Conservation (phyloP, 169 alveolate genomes). For the Eimeria praecox region DNA sequence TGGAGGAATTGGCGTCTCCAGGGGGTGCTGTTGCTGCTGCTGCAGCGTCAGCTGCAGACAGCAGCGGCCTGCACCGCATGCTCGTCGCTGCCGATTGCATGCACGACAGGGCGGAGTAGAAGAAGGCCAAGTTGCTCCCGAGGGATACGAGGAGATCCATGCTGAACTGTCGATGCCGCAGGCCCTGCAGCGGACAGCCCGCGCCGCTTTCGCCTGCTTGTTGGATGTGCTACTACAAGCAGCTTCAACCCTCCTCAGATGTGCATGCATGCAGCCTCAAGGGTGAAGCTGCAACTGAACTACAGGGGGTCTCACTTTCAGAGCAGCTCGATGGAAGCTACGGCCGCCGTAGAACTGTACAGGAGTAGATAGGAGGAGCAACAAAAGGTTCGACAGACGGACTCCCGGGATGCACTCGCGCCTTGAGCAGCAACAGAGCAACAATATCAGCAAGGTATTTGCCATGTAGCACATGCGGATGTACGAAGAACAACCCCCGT, state of each 20-base stretch:
- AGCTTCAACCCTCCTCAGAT: neutral
- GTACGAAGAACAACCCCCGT: neutral
- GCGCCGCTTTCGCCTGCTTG: neutral
- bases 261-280: neutral
- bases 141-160: conserved; percentile 78
- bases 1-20: neutral
- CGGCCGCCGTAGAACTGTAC: conserved; percentile 77
- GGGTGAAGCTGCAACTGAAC: neutral
- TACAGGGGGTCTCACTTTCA: conserved; percentile 2
- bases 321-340: conserved; percentile 44
- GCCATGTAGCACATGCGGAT: neutral
- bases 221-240: neutral
- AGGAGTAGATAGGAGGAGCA: conserved; percentile 69
- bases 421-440: neutral
- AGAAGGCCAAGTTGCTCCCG: conserved; percentile 62
- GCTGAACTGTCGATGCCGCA: conserved; percentile 44
- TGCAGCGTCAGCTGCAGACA: conserved; percentile 23
- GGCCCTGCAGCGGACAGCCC: conserved; percentile 61
- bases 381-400: conserved; percentile 34
- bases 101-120: conserved; percentile 71
- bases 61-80: conserved; percentile 56
- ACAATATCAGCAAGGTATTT: neutral
- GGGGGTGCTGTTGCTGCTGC: conserved; percentile 12
- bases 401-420: conserved; percentile 61
- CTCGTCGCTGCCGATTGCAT: conserved; percentile 46